phyloP scores from a whole-genome alignment of 1,284 basidiomycete genomes.

The Moniliella sp. region DNA sequence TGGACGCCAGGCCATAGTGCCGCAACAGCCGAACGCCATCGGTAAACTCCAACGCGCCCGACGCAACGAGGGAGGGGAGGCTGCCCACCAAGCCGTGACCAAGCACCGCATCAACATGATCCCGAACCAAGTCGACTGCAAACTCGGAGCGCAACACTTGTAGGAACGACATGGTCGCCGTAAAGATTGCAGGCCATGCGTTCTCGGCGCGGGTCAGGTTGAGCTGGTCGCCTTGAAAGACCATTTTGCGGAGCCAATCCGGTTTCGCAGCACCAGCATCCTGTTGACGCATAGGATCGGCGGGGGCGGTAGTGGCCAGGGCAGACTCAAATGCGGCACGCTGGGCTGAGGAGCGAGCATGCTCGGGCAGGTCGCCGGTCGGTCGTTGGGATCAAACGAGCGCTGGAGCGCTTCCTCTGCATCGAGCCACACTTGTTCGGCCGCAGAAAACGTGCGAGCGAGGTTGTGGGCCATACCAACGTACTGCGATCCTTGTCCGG shows the following conservation, averaged over 20 bases:
- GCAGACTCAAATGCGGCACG: no score
- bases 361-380: no score
- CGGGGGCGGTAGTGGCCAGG: no score
- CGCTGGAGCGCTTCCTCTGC: slow-evolving; percentile 26
- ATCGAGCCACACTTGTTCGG: slow-evolving; percentile 21
- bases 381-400: no score
- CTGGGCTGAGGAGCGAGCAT: no score
- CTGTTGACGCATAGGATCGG: no score
- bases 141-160: slow-evolving; percentile 24
- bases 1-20: slow-evolving; percentile 19
- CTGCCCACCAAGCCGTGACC: slow-evolving; percentile 25
- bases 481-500: slow-evolving; percentile 21
- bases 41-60: slow-evolving; percentile 9
- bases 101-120: slow-evolving; percentile 18
- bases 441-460: slow-evolving; percentile 19
- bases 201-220: slow-evolving; percentile 26
- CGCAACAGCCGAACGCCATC: slow-evolving; percentile 23
- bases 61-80: slow-evolving; percentile 23
- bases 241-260: slow-evolving; percentile 1
- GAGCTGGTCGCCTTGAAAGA: slow-evolving; percentile 25
- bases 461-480: slow-evolving; percentile 29
- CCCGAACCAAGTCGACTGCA: slow-evolving; percentile 14
- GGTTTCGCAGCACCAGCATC: no score
- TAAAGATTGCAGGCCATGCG: slow-evolving; percentile 24
- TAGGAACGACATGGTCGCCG: slow-evolving; percentile 21